Evolutionary conservation across 768 basidiomycete species (phyloP), one percentile per base, ranked within the genome.

Genomic region (Multifurca ochricompacta): DNA sequence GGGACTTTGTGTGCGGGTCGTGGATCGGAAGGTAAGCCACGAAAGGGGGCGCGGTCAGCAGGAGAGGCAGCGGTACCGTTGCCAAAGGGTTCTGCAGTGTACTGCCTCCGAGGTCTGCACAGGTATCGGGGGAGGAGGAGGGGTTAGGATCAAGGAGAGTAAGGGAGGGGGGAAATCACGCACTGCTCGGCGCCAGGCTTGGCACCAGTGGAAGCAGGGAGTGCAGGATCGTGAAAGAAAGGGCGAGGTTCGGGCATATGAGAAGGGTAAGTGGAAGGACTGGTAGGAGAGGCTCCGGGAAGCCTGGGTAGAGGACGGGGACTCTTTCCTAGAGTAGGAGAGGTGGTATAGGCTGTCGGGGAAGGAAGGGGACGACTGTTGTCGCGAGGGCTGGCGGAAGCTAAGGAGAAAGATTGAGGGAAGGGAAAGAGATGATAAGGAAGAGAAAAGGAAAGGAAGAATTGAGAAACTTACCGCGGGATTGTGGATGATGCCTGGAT

Each of bases 251-350:
- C 60, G 9, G 60, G 60, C 60, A 61, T 61, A 35, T 42, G 49
- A 7, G 49, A 21, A 3, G 60, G 53, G n/a, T 57, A 59, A 18
- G 39, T 27, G 5, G 59, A 46, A 21, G 60, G 35, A 9, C 25
- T 25, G n/a, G 37, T 47, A 4, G 59, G 39, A 1, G 60, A 60
- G 16, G 42, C 36, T 25, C 42, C 54, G 6, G 60, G 60, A 11
- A 51, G 54, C 32, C 54, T 47, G 27, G 60, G 60, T n/a, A 62
- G 30, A 18, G 60, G 60, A 21, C 60, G 60, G 23, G 48, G 59
- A n/a, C 49, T 18, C 45, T 51, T 59, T 19, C 58, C 50, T n/a
- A 53, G 48, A 11, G 53, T 55, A 13, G 60, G 60, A 1, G 60
- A 61, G 18, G 58, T 54, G 14, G 52, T 30, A 39, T 52, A 59